phyloP scores from a whole-genome alignment of 2,329 filamentous ascomycete species.

The Paecilomyces fulvus region DNA sequence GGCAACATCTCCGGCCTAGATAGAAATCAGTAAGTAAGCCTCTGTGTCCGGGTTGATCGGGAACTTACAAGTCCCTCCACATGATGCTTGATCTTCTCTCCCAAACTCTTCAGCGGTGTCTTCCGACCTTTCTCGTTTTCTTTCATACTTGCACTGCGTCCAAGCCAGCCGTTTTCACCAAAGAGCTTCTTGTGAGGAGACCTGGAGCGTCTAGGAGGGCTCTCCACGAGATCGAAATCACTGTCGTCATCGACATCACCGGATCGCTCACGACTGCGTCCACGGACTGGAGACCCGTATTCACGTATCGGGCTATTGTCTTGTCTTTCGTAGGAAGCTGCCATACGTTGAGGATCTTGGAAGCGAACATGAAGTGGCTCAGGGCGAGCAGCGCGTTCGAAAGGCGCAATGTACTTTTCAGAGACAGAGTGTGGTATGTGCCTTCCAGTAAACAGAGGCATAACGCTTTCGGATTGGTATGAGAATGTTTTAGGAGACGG shows the following conservation, averaged over 20 bases:
- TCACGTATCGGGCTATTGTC: not conserved
- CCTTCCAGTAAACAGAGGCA: not conserved
- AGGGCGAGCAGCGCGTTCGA: constrained; percentile 4
- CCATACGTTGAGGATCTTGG: not conserved
- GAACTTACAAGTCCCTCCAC: constrained; percentile 27
- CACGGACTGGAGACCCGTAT: constrained; percentile 3
- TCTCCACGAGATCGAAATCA: constrained; percentile 9
- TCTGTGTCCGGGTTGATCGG: not conserved
- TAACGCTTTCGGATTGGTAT: not conserved
- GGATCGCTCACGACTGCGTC: constrained; percentile 3
- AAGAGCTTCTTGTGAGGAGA: constrained; percentile 37
- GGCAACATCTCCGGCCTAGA: constrained; percentile 18
- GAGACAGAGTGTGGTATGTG: constrained; percentile 13
- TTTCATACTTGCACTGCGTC: constrained; percentile 24
- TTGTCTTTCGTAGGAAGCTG: not conserved
- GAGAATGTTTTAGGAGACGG: constrained; percentile 7
- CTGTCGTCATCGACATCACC: constrained; percentile 11
- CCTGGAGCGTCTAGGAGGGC: constrained; percentile 14
- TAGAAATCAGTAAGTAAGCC: constrained; percentile 1
- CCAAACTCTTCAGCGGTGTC: constrained; percentile 23
- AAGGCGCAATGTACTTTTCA: constrained; percentile 11
- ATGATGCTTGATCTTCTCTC: constrained; percentile 33
- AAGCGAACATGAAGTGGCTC: not conserved
- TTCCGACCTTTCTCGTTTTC: constrained; percentile 20
- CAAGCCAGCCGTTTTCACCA: constrained; percentile 34